These are phyloP conservation scores for Fraxinus latifolia DNA, from an alignment of 305 asterid species.

Conservation along the genomic window DNA sequence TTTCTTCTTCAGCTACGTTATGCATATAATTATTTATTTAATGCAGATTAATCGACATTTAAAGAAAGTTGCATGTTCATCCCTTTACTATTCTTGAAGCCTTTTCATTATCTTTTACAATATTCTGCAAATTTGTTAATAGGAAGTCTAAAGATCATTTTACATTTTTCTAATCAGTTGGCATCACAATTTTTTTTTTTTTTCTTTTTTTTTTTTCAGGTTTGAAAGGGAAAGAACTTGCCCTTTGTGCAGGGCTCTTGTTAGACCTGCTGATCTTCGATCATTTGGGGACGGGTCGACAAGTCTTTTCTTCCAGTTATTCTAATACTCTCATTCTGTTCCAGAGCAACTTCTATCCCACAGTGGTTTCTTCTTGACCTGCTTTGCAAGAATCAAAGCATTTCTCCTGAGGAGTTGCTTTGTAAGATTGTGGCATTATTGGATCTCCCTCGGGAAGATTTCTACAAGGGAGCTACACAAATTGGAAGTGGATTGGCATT, in stretches of 20 bases:
- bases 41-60: neutral
- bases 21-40: neutral
- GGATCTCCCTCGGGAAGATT: constrained; percentile 3
- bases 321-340: constrained; percentile 16
- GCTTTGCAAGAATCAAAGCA: neutral
- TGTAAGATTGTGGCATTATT: neutral
- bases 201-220: constrained; percentile 31
- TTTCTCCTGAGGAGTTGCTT: neutral
- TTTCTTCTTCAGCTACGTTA: neutral
- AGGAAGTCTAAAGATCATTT: neutral
- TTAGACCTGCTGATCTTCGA: constrained; percentile 56
- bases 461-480: neutral
- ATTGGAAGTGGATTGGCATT: neutral
- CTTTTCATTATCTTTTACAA: neutral
- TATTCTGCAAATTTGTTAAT: neutral
- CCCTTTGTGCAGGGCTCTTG: constrained; percentile 65
- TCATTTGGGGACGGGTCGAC: constrained; percentile 68
- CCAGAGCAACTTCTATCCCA: neutral
- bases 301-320: constrained; percentile 49
- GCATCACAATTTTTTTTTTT: neutral
- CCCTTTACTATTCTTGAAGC: neutral
- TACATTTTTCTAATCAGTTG: neutral
- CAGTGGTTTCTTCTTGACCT: neutral
- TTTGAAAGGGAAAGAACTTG: constrained; percentile 65
- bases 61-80: neutral